Evolutionary conservation across 164 flowering plant genomes (phyloP).

Genomic region (Magnolia changhungtana): DNA sequence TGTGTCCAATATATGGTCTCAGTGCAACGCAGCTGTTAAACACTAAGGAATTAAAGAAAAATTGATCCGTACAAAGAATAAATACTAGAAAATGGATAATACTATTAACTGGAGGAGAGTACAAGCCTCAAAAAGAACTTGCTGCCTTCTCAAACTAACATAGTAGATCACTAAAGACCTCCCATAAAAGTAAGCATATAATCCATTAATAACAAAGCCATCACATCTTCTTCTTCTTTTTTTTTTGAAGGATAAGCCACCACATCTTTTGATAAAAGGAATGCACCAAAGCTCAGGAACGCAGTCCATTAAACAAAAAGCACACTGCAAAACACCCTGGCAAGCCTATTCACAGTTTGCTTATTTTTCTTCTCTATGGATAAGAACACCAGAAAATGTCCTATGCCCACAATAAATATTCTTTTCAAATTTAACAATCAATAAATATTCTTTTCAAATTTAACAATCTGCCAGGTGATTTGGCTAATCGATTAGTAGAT

Average conservation of each 20-base stretch:
- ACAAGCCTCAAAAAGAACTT: too few species aligned
- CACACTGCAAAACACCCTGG: background rate
- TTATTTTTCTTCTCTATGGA: background rate
- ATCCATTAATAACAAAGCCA: too few species aligned
- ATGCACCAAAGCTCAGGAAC: too few species aligned
- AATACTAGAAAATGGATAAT: background rate
- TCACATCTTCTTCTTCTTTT: too few species aligned
- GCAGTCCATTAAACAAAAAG: too few species aligned
- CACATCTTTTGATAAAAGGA: too few species aligned
- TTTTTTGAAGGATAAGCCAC: too few species aligned
- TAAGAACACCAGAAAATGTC: background rate
- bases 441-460: background rate
- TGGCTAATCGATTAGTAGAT: background rate
- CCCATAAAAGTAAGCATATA: too few species aligned
- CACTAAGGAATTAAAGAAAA: slow-evolving; percentile 63
- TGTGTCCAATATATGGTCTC: slow-evolving; percentile 84
- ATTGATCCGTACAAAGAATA: background rate
- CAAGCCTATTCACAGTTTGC: background rate
- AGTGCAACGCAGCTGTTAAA: slow-evolving; percentile 88
- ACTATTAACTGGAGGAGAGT: too few species aligned
- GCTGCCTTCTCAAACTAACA: too few species aligned
- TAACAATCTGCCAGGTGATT: background rate
- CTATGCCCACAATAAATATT: background rate
- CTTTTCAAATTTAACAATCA: background rate
- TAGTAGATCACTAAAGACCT: too few species aligned